A percentile compares a stretch with the other conserved stretches of the same genome.
phyloP scores from a whole-genome alignment of 106 monocot genomes.

The Phalaenopsis equestris region DNA sequence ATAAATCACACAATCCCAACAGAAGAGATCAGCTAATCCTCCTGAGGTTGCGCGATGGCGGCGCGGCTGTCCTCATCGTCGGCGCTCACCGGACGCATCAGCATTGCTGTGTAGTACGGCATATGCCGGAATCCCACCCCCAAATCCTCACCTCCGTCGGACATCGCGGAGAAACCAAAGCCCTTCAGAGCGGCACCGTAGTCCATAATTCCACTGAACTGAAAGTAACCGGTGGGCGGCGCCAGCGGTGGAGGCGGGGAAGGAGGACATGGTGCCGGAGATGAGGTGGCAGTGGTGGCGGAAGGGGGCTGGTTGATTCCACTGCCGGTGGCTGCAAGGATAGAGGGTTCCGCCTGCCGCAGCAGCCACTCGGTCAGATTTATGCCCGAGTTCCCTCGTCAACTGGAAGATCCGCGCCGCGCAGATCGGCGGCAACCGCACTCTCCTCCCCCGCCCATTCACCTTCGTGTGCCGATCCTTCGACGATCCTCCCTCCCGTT shows the following conservation, averaged over 20 bases:
- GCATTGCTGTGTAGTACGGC: constrained; percentile 34
- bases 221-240: background rate
- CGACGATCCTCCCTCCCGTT: background rate
- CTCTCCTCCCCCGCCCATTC: constrained; percentile 31
- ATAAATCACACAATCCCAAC: background rate
- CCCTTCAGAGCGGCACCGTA: background rate
- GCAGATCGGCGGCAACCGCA: constrained; percentile 30
- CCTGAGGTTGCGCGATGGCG: background rate
- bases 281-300: background rate
- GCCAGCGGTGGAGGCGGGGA: background rate
- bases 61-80: constrained; percentile 5
- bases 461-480: constrained; percentile 40
- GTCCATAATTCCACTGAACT: background rate
- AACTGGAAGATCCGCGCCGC: constrained; percentile 42
- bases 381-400: constrained; percentile 36
- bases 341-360: constrained; percentile 42
- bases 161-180: background rate
- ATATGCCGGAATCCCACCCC: constrained; percentile 7
- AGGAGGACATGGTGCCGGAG: background rate
- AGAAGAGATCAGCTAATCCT: background rate
- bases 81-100: constrained; percentile 17
- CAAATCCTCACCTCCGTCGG: background rate
- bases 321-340: constrained; percentile 26
- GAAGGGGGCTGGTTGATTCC: constrained; percentile 7
- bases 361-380: constrained; percentile 45